Evolutionary conservation across 441 rosid species (phyloP).

Genomic region (Brassica hybrid): DNA sequence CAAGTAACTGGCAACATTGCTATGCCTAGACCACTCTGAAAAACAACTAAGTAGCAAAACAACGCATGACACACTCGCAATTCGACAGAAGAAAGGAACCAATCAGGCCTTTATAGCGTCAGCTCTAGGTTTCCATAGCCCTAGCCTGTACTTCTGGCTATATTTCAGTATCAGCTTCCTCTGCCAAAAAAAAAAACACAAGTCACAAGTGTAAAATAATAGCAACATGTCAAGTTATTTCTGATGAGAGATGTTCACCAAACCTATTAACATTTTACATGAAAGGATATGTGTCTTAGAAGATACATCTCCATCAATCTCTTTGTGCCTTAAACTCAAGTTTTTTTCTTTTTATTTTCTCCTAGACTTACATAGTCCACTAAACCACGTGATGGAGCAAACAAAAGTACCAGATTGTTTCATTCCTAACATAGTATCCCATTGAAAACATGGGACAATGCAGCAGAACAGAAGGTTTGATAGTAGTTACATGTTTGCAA

Average conservation of each 20-base stretch:
- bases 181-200: too few species aligned
- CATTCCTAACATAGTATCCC: not conserved
- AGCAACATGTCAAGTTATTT: too few species aligned
- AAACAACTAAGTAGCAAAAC: too few species aligned
- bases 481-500: slow-evolving; percentile 63
- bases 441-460: not conserved
- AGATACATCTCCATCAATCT: slow-evolving; percentile 15
- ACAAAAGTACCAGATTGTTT: not conserved
- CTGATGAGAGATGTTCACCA: too few species aligned
- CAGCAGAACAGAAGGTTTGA: slow-evolving; percentile 1
- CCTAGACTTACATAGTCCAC: not conserved
- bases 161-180: too few species aligned
- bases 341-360: not conserved
- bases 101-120: not conserved
- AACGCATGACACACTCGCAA: not conserved
- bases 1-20: slow-evolving; percentile 5
- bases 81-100: too few species aligned
- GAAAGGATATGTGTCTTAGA: too few species aligned
- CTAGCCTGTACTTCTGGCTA: too few species aligned
- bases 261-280: too few species aligned
- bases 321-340: not conserved
- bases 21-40: not conserved
- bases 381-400: not conserved
- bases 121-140: too few species aligned
- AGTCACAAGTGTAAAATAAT: too few species aligned